Evolutionary conservation across 2,329 filamentous ascomycete species (phyloP).

Genomic region (Cyphellophora europaea): DNA sequence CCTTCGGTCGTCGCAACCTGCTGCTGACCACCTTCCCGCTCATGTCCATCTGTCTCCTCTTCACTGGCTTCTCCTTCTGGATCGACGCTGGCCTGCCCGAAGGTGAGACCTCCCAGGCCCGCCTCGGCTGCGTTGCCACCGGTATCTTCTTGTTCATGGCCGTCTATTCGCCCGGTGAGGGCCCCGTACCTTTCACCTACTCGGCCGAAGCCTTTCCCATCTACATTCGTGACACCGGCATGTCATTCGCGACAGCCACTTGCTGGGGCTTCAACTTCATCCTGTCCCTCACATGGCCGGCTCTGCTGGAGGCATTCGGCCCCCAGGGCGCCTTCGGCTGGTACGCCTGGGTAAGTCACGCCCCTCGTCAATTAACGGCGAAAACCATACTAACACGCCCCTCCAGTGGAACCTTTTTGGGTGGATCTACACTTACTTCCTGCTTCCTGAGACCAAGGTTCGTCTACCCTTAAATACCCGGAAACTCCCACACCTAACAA

Average conservation of each 20-base stretch:
- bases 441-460: slow-evolving; percentile 32
- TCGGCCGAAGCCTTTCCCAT: slow-evolving; percentile 52
- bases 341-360: slow-evolving; percentile 43
- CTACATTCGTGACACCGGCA: slow-evolving; percentile 51
- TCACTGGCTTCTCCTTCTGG: slow-evolving; percentile 1
- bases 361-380: too few relatives aligned
- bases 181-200: slow-evolving; percentile 56
- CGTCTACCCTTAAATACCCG: too few relatives aligned
- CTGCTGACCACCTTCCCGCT: slow-evolving; percentile 39
- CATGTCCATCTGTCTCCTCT: slow-evolving; percentile 36
- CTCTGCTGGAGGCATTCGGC: slow-evolving; percentile 36
- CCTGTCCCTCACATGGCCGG: slow-evolving; percentile 45
- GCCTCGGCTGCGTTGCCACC: not conserved
- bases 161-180: slow-evolving; percentile 47
- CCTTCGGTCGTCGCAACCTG: slow-evolving; percentile 43
- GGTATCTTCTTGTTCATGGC: slow-evolving; percentile 27
- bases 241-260: slow-evolving; percentile 49
- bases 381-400: too few relatives aligned
- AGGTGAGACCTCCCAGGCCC: not conserved
- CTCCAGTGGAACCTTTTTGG: slow-evolving; percentile 39
- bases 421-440: slow-evolving; percentile 39
- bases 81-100: not conserved
- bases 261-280: slow-evolving; percentile 51
- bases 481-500: too few relatives aligned
- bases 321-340: slow-evolving; percentile 46